Evolutionary conservation across 306 rosid genomes (phyloP), one percentile per base, ranked within the genome.

Genomic region (Fragaria iinumae): DNA sequence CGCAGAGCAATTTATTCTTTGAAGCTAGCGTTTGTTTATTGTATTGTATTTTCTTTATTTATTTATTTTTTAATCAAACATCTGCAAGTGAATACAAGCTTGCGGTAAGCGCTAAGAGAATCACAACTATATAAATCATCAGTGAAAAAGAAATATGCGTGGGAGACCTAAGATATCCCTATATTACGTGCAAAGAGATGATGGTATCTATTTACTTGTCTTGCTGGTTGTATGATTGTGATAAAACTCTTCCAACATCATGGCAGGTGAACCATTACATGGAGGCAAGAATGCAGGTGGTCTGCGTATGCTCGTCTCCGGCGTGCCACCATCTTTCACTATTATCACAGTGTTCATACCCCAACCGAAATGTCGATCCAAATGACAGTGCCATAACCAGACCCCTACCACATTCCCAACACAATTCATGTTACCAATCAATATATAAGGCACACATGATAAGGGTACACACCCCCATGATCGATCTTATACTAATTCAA

Each of bases 341-440:
- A 66, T 66, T 14, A 66, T 66, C 25, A 66, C 70, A 66, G 43
- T 14, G 27, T 66, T 66, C 70, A 66, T 66, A 9, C 70, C 70
- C 70, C 70, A 66, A 66, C 70, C 38, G 48, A 66, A 47, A 66
- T 66, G 49, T 20, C 70, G 70, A 3, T 36, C 48, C 1, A 66
- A 66, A 66, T 66, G 70, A 66, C 70, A 66, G 70, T 38, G 70
- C 70, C 70, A 38, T 38, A 66, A 66, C 70, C 70, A 66, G 11
- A 25, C 66, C 34, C 66, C 66, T 60, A 27, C 34, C 29, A 23
- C 5, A 57, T 6, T 21, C 7, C 16, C 3, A 32, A 32, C 36
- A 32, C 36, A 52, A 11, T 21, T 59, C 38, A 60, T 23, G 2
- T 9, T 59, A 59, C 2, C 16, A 23, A n/a, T 1, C 60, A 25